Evolutionary conservation across 2,329 filamentous ascomycete genomes (phyloP), one percentile per base, ranked within the genome.

Genomic region (Claviceps sp.): DNA sequence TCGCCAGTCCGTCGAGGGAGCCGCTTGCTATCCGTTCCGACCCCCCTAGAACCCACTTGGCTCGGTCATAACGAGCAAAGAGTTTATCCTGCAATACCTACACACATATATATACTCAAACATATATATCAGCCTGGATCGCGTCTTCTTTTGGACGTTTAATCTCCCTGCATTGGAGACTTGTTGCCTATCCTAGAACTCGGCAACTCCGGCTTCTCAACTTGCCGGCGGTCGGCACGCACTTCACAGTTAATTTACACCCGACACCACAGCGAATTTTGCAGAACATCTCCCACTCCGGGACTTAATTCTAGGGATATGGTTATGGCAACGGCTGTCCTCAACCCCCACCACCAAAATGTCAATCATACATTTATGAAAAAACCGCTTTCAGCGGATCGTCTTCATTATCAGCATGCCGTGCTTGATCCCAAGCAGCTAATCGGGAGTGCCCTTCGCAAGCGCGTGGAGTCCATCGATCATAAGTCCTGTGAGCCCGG

Each of bases 11-110:
- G 84, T 78, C 78, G 79, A 87, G 79, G 88, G 85, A 84, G 85
- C 88, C 79, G 87, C 88, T 77, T 86, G 85, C 74, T 95, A 90
- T 76, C 85, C 84, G 73, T 95, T 93, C 78, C 87, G 88, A 81
- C 93, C 93, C 72, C 93, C 93, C 70, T 97, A 97, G 89, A 75
- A 84, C 69, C 62, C 59, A 64, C 64, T 65, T 61, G 58, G 63
- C 60, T 58, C 54, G 46, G 44, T 44, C 36, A 46, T 13, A 46
- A 24, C 47, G 48, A 47, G 48, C 30, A 43, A 47, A 47, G 41
- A 43, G 47, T 49, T 38, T 47, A 20, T 30, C 43, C 37, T 54
- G 48, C 46, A 47, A 44, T 26, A 5, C 9, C 16, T 42, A 49
- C 6, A n/a, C 16, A 49, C 16, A 18, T 18, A 22, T 47, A 50